Percentiles rank a stretch among this genome's conserved stretches.
Evolutionary conservation across 2,329 filamentous ascomycete genomes (phyloP).

Genomic region (Sclerotiophoma versabilis): DNA sequence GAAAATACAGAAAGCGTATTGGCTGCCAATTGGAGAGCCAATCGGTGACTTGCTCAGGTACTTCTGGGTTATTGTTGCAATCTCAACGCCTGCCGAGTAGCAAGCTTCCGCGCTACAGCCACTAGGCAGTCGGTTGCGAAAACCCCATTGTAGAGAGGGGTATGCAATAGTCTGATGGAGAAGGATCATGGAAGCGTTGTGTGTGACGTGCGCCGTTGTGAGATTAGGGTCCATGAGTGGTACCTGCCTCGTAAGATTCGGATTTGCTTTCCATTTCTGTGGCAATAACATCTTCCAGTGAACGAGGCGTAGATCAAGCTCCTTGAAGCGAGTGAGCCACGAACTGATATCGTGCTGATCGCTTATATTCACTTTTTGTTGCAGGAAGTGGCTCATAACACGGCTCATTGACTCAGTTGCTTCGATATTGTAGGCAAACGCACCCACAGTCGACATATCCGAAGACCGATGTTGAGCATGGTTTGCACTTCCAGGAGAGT

Average conservation of each 20-base stretch:
- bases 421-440: conserved; percentile 30
- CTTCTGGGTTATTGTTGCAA: conserved; percentile 29
- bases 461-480: neutral
- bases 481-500: neutral
- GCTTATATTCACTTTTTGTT: conserved; percentile 25
- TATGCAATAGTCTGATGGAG: conserved; percentile 28
- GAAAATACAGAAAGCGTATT: conserved; percentile 29
- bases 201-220: conserved; percentile 28
- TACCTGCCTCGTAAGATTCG: conserved; percentile 25
- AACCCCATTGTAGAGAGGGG: conserved; percentile 22
- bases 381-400: conserved; percentile 28
- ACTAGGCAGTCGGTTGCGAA: conserved; percentile 22
- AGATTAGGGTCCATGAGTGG: conserved; percentile 28
- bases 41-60: conserved; percentile 23
- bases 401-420: conserved; percentile 31
- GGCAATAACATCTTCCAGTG: conserved; percentile 31
- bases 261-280: conserved; percentile 33
- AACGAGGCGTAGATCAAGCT: conserved; percentile 28
- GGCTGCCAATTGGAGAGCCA: conserved; percentile 20
- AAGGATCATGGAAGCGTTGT: conserved; percentile 28
- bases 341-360: conserved; percentile 22
- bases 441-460: conserved; percentile 31
- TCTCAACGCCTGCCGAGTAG: conserved; percentile 23
- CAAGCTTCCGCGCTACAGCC: conserved; percentile 25
- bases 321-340: conserved; percentile 34